Evolutionary conservation across 305 asterid genomes (phyloP), one percentile per base, ranked within the genome.

Genomic region (Plantago lanceolata): DNA sequence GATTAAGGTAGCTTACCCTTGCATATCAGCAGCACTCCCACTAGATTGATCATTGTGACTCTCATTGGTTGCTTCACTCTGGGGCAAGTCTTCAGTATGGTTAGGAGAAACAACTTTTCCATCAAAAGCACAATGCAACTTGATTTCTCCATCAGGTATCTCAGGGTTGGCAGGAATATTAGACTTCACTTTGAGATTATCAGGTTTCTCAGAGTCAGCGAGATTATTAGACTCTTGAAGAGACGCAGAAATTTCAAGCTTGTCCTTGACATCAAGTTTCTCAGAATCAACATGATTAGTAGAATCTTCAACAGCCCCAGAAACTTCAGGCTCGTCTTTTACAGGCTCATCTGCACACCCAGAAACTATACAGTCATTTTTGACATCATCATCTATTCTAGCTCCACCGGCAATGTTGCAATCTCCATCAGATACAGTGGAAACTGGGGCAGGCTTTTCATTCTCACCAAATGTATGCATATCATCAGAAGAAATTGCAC

Each of bases 51-150:
- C 61, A 48, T 18, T 37, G 63, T 28, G 24, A 40, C 51, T 20
- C 66, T 65, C 67, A 59, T 51, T 33, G 67, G 68, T 26, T 49
- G 65, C 59, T 8, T 45, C 44, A 28, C 29, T 51, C 35, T 59
- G 45, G 59, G 67, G 59, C 55, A 20, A 50, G 45, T 44, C 54
- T 70, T 62, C 50, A 44, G 71, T 19, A 24, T 68, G 33, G 47
- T 31, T 11, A 54, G 48, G 59, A 69, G 77, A 64, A 48, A 65
- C 69, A 69, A 68, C 68, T 74, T 69, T 65, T 59, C 59, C 68
- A 73, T 74, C 31, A 54, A 14, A 17, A 24, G 16, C 59, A 44
- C 26, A 64, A 58, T 49, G 28, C 37, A 31, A 20, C 19, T 64
- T 47, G 60, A 43, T 54, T 65, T 44, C 71, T 45, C 18, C 51